Evolutionary conservation across 2,329 filamentous ascomycete species (phyloP).

Genomic region (Magnaporthiopsis rhizophila): DNA sequence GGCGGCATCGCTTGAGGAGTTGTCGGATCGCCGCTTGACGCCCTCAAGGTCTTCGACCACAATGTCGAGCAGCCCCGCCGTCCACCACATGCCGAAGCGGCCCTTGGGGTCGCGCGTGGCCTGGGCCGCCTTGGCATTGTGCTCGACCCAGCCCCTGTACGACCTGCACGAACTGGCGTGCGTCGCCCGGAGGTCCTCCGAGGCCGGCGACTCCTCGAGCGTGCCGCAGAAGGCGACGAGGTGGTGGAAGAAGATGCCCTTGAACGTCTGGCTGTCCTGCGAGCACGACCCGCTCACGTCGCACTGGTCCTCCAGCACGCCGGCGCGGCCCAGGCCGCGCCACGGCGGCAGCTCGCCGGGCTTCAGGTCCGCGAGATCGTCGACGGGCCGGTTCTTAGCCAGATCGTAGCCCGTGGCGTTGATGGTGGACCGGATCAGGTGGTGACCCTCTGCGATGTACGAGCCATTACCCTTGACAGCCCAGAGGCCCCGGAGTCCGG

Average conservation of each 20-base stretch:
- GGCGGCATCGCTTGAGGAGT: background rate
- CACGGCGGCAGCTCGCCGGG: slow-evolving; percentile 43
- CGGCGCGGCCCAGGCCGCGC: slow-evolving; percentile 69
- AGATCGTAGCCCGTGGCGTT: slow-evolving; percentile 69
- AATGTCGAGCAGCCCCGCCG: slow-evolving; percentile 36
- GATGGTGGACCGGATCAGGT: slow-evolving; percentile 67
- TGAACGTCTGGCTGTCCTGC: slow-evolving; percentile 85
- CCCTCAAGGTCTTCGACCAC: slow-evolving; percentile 7
- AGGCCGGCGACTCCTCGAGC: slow-evolving; percentile 28
- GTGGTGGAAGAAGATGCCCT: slow-evolving; percentile 92
- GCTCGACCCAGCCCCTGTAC: slow-evolving; percentile 68
- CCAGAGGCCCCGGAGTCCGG: slow-evolving; percentile 73
- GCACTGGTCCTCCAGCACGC: slow-evolving; percentile 78
- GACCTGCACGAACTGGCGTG: slow-evolving; percentile 55
- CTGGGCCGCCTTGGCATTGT: slow-evolving; percentile 69
- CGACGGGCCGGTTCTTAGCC: slow-evolving; percentile 29
- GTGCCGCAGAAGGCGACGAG: slow-evolving; percentile 68
- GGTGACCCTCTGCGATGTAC: slow-evolving; percentile 73
- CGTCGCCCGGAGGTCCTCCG: background rate
- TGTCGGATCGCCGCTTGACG: background rate
- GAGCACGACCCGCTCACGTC: slow-evolving; percentile 68
- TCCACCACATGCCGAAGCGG: slow-evolving; percentile 88
- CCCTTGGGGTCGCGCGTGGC: slow-evolving; percentile 59
- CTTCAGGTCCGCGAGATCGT: slow-evolving; percentile 26
- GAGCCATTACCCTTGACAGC: slow-evolving; percentile 61